A percentile compares a stretch with the other conserved stretches of the same genome.
Evolutionary conservation across 1,284 basidiomycete genomes (phyloP).

Genomic region (Trichosporon sp.): DNA sequence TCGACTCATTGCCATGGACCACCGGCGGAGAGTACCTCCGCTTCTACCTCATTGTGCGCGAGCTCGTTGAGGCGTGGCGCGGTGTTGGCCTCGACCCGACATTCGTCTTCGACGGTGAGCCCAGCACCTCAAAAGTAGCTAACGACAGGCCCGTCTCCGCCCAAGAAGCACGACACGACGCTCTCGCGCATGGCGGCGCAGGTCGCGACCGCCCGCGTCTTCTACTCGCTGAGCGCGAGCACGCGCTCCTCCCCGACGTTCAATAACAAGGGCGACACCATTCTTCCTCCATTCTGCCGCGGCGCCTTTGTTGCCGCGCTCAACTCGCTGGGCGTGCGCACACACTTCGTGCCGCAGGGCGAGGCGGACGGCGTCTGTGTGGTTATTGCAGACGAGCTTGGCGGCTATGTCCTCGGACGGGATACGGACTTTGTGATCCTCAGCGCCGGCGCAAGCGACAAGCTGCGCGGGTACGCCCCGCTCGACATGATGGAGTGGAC

Average conservation of each 20-base stretch:
- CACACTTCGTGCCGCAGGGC: conserved; percentile 68
- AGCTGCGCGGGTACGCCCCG: conserved; percentile 69
- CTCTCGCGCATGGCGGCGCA: conserved; percentile 64
- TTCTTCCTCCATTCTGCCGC: conserved; percentile 73
- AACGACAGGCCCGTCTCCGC: conserved; percentile 67
- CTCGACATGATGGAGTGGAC: conserved; percentile 77
- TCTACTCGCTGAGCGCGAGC: conserved; percentile 75
- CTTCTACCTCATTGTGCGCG: conserved; percentile 63
- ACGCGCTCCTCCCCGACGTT: conserved; percentile 73
- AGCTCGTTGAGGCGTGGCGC: conserved; percentile 70
- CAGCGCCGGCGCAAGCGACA: conserved; percentile 63
- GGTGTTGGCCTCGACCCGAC: conserved; percentile 70
- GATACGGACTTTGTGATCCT: conserved; percentile 83
- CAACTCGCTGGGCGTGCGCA: conserved; percentile 55
- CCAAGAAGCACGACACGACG: conserved; percentile 72
- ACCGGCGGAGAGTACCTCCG: conserved; percentile 79
- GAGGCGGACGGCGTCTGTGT: conserved; percentile 87
- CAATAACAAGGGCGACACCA: conserved; percentile 61
- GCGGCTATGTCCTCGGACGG: conserved; percentile 73
- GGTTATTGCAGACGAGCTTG: conserved; percentile 71
- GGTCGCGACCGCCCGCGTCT: conserved; percentile 69
- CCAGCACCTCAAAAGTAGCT: not conserved
- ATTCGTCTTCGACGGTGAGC: conserved; percentile 88
- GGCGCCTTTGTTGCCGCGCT: conserved; percentile 68
- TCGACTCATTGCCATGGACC: conserved; percentile 72